Evolutionary conservation across 1,139 yeast genomes (phyloP), one percentile per base, ranked within the genome.

Genomic region (Yamadazyma pseudoaaseri): DNA sequence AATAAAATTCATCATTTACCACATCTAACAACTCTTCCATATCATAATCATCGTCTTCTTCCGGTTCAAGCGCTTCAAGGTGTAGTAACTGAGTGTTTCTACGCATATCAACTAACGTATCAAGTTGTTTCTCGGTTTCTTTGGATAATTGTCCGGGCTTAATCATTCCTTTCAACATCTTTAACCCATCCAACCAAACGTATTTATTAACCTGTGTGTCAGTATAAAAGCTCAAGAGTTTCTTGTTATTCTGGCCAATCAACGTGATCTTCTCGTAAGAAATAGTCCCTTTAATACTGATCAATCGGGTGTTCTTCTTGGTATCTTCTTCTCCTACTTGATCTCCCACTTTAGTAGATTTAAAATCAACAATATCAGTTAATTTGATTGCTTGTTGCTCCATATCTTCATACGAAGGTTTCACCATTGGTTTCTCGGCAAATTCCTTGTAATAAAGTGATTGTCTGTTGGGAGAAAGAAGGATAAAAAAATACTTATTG

Each of bases 111-210:
- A 76, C 68, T 45, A 86, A 64, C 29, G 70, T 65, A 15, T 70
- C 67, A 30, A 83, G 65, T 50, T 84, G 90, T 30, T 59, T 62
- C 35, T 70, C 70, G 3, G 94, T 78, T 20, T 79, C 86, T 2
- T 57, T 58, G 0, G 90, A 79, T 28, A 81, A 62, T 31, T 61
- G 59, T 13, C 63, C 64, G 3, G 52, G 52, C 20, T 53, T 51
- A 5, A 51, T 54, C 45, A 56, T 50, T 3, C 67, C 68, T 42
- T 60, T 62, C 45, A 84, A 64, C 72, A 86, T 67, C 52, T 77
- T 79, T 37, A 86, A 58, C 1, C 95, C 96, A 58, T 86, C 95
- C 29, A 82, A 65, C 94, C 95, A 86, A 8, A 81, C 78, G 38
- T 75, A 76, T 34, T 84, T 79, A 39, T 78, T 73, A 33, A 82